Evolutionary conservation across 768 basidiomycete species (phyloP).

Genomic region (Rhizopogon rudus): DNA sequence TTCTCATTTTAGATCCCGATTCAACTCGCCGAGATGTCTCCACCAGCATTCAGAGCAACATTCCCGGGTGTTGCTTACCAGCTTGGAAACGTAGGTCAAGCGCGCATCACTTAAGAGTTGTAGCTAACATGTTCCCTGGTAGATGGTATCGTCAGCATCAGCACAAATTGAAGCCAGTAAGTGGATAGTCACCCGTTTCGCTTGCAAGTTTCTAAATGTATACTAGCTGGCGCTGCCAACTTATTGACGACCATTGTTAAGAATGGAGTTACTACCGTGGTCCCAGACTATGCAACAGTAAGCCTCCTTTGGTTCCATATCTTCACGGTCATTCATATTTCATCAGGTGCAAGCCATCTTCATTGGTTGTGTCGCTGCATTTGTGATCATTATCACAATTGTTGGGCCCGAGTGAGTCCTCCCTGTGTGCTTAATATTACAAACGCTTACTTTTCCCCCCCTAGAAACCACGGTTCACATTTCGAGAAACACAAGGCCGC

Average conservation of each 20-base stretch:
- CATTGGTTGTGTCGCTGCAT: slow-evolving; percentile 47
- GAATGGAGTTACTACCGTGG: slow-evolving; percentile 34
- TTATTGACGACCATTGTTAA: slow-evolving; percentile 43
- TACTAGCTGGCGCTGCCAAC: slow-evolving; percentile 56
- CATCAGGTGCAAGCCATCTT: slow-evolving; percentile 5
- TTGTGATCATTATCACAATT: slow-evolving; percentile 69
- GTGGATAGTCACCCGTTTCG: slow-evolving; percentile 13
- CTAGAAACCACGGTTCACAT: slow-evolving; percentile 71
- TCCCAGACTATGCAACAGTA: slow-evolving; percentile 59
- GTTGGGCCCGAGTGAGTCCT: slow-evolving; percentile 70
- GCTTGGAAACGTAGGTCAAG: slow-evolving; percentile 52
- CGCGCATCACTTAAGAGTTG: not conserved
- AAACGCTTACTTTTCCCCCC: not conserved
- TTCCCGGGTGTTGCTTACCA: slow-evolving; percentile 88
- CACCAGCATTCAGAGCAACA: slow-evolving; percentile 84
- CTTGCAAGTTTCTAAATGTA: not conserved
- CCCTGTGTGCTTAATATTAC: not conserved
- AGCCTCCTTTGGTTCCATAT: not conserved
- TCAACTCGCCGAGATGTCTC: slow-evolving; percentile 78
- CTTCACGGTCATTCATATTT: slow-evolving; percentile 32
- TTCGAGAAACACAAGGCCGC: slow-evolving; percentile 83
- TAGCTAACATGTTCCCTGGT: not conserved
- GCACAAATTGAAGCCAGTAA: slow-evolving; percentile 75
- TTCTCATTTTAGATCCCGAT: slow-evolving; percentile 55
- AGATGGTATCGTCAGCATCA: slow-evolving; percentile 68